Evolutionary conservation across 257 asterid genomes (phyloP).

Genomic region (Solanum medicagineum): DNA sequence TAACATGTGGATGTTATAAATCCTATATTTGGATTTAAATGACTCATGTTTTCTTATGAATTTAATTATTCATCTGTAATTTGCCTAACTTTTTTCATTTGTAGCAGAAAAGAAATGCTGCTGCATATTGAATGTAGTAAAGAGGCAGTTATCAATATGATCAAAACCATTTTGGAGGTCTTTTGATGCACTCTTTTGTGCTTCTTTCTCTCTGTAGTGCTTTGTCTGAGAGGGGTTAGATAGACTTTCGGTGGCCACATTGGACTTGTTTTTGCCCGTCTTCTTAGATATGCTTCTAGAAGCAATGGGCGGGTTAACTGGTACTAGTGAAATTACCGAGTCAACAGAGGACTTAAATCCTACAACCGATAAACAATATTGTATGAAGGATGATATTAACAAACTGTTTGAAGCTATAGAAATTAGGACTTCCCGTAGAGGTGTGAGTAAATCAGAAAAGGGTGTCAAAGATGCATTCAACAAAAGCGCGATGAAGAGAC

Average conservation of each 20-base stretch:
- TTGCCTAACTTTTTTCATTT: not conserved
- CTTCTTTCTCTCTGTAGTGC: conserved; percentile 2
- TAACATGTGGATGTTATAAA: not conserved
- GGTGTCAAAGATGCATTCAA: conserved; percentile 16
- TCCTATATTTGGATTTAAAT: not conserved
- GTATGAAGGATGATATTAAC: conserved; percentile 56
- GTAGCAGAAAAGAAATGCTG: conserved; percentile 8
- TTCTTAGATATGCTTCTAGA: not conserved
- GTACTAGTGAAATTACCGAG: conserved; percentile 56
- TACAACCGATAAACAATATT: conserved; percentile 17
- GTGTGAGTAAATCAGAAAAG: conserved; percentile 15
- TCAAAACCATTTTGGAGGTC: conserved; percentile 4
- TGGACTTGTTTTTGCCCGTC: not conserved
- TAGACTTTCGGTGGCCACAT: conserved; percentile 5
- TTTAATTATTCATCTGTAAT: conserved; percentile 11
- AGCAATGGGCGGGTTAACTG: conserved; percentile 20
- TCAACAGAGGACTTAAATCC: conserved; percentile 22
- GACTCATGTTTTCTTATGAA: not conserved
- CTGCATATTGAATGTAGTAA: not conserved
- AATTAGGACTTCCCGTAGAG: conserved; percentile 25
- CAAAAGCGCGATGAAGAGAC: conserved; percentile 82
- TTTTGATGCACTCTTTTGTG: not conserved
- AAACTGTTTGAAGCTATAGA: conserved; percentile 70
- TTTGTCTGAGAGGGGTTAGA: conserved; percentile 23
- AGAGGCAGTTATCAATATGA: conserved; percentile 5